Evolutionary conservation across 768 basidiomycete species (phyloP), one percentile per base, ranked within the genome.

Genomic region (Kwoniella pini): DNA sequence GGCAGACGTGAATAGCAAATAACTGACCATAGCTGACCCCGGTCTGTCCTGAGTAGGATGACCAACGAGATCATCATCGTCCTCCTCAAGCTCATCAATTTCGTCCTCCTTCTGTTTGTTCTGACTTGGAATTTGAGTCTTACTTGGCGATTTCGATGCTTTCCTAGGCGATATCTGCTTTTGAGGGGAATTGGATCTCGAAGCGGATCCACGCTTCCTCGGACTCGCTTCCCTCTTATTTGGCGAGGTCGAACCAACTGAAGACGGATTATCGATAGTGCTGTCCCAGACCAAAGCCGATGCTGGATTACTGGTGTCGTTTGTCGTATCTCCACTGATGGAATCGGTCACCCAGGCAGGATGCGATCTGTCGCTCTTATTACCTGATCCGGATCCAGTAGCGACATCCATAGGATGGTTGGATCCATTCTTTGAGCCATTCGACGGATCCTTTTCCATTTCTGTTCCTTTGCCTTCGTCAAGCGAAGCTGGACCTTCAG

Each of bases 321-420:
- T 30, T 5, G 48, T 50, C 26, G 48, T 31, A 36, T 33, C 22
- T 24, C 24, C 30, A 31, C 48, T 33, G 30, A 50, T 50, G 10
- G 48, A 50, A 19, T 50, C 48, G 15, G 48, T 50, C 2, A 50
- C 48, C 30, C 48, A n/a, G 11, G 12, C 48, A 50, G 48, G 48
- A 11, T 50, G 48, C 13, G 27, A 33, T 31, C 24, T 46, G 45
- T 22, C 24, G 27, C 27, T 50, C 31, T 50, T 50, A 9, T 48
- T 15, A 9, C 26, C 26, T 24, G 45, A 28, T 26, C 45, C 45
- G 13, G 45, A 48, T 12, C 26, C 26, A 19, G 48, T 15, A 50
- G 30, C n/a, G n/a, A n/a, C n/a, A n/a, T n/a, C n/a, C n/a, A n/a
- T n/a, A n/a, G n/a, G n/a, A n/a, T n/a, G n/a, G n/a, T n/a, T n/a